Conservation (phyloP, 208 protist genomes). For the Acanthamoeba castellanii region DNA sequence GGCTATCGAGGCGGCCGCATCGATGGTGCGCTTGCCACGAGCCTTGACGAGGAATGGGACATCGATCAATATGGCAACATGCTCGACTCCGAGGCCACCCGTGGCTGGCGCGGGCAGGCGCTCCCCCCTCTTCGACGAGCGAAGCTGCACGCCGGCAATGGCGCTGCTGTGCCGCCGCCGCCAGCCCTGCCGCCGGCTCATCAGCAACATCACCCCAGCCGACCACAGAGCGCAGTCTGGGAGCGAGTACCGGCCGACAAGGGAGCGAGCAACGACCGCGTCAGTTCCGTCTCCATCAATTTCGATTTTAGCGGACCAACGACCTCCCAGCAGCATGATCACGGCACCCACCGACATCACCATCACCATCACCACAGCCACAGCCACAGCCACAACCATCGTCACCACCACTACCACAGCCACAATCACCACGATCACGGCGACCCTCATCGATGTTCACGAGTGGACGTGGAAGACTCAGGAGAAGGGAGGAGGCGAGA, state of each 20-base stretch:
- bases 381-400: not conserved
- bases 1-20: not conserved
- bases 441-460: not conserved
- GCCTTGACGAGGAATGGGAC: conserved; percentile 17
- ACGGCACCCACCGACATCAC: not conserved
- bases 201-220: no score
- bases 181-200: not conserved
- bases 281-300: no score
- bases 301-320: not conserved
- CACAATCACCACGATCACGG: not conserved
- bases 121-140: not conserved
- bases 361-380: not conserved
- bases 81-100: not conserved
- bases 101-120: not conserved
- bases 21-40: not conserved
- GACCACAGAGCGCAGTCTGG: no score
- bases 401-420: not conserved
- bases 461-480: not conserved
- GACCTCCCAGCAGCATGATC: not conserved
- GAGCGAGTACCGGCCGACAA: no score
- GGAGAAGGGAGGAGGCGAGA: not conserved
- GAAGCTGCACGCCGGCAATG: not conserved
- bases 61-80: conserved; percentile 30
- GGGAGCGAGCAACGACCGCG: no score
- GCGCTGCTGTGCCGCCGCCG: no score